phyloP scores from a whole-genome alignment of 2,329 filamentous ascomycete genomes.

The Botrytis hyacinthi region DNA sequence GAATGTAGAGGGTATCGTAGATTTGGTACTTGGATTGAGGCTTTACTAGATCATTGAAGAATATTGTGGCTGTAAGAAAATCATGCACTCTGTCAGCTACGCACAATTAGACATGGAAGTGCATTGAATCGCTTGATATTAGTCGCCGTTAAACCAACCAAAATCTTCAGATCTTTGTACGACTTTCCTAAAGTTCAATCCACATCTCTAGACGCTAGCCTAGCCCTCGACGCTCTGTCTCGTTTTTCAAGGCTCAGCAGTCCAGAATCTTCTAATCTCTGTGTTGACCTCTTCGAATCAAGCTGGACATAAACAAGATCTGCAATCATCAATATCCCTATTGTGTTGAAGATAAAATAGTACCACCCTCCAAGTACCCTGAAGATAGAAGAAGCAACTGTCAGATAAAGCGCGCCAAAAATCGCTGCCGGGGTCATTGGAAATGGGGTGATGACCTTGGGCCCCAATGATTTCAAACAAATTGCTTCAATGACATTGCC shows the following conservation, averaged over 20 bases:
- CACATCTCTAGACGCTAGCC: background rate
- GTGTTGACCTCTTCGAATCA: background rate
- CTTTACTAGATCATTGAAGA: background rate
- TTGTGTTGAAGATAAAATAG: background rate
- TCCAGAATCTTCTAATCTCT: background rate
- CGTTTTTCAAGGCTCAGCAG: background rate
- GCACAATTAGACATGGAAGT: background rate
- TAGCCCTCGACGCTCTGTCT: background rate
- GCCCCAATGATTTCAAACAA: background rate
- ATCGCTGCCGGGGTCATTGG: background rate
- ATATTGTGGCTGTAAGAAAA: background rate
- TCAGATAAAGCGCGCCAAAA: background rate
- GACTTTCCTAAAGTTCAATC: background rate
- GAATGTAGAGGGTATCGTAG: background rate
- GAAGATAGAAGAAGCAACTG: background rate
- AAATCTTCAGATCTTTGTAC: background rate
- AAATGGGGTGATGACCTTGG: background rate
- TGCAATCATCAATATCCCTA: background rate
- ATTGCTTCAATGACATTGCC: slow-evolving; percentile 2
- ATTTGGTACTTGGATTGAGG: background rate
- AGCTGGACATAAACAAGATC: background rate
- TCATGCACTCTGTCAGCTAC: background rate
- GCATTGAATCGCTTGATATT: too few relatives aligned
- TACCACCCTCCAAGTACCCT: background rate
- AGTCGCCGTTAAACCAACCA: background rate